phyloP scores from a whole-genome alignment of 1,284 basidiomycete genomes.

The Fomitiporia mediterranea region DNA sequence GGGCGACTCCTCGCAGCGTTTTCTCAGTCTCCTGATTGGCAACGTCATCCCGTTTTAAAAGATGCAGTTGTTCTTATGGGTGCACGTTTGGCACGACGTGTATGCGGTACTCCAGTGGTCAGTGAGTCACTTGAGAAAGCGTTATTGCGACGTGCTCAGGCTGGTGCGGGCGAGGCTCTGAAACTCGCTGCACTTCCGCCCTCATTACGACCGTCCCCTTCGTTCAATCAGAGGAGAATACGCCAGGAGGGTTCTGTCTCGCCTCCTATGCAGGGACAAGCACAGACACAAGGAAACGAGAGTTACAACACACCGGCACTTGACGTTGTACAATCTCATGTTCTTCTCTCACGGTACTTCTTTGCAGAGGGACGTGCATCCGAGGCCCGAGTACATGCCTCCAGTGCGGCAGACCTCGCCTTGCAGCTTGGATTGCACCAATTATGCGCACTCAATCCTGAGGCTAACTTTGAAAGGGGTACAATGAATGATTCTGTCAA shows the following conservation, averaged over 20 bases:
- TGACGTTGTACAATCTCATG: slow-evolving; percentile 70
- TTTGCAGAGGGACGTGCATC: slow-evolving; percentile 64
- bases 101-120: neutral
- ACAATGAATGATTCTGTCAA: neutral
- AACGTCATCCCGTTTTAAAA: neutral
- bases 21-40: slow-evolving; percentile 33
- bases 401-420: slow-evolving; percentile 60
- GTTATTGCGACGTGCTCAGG: neutral
- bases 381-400: slow-evolving; percentile 70
- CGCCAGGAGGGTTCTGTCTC: neutral
- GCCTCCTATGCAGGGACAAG: slow-evolving; percentile 33
- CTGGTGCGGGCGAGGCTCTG: slow-evolving; percentile 3
- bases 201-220: neutral
- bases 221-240: neutral
- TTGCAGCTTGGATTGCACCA: slow-evolving; percentile 64
- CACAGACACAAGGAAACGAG: slow-evolving; percentile 30
- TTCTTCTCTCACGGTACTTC: slow-evolving; percentile 68
- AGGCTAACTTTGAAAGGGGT: slow-evolving; percentile 29
- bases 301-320: slow-evolving; percentile 32
- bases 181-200: neutral
- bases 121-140: neutral
- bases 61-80: neutral
- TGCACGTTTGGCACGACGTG: neutral
- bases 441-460: slow-evolving; percentile 35
- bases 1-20: slow-evolving; percentile 58